Conservation (phyloP, 768 basidiomycete species). For the Kwoniella sp. region DNA sequence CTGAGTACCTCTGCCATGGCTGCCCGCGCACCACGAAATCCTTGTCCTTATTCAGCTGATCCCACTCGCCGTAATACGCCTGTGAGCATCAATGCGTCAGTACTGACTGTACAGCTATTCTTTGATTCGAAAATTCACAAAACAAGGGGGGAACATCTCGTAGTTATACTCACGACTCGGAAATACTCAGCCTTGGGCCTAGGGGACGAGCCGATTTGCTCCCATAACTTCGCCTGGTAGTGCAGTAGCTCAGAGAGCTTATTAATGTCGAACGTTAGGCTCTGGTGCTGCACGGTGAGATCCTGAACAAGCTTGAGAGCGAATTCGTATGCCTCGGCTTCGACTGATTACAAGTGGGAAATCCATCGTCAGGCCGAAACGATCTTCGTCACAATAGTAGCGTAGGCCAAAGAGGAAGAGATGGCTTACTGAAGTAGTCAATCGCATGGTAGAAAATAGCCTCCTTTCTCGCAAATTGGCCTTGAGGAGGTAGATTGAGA, state of each 20-base stretch:
- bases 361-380: not conserved
- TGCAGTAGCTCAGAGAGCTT: slow-evolving; percentile 81
- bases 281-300: slow-evolving; percentile 80
- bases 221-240: slow-evolving; percentile 83
- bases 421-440: slow-evolving; percentile 85
- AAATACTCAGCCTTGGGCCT: slow-evolving; percentile 90
- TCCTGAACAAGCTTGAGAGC: slow-evolving; percentile 93
- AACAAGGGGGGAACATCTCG: not conserved
- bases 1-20: slow-evolving; percentile 81
- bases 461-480: slow-evolving; percentile 91
- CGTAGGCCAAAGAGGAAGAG: not conserved
- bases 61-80: slow-evolving; percentile 88
- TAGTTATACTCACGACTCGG: slow-evolving; percentile 63
- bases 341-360: slow-evolving; percentile 62
- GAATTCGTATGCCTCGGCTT: slow-evolving; percentile 96
- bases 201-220: slow-evolving; percentile 76
- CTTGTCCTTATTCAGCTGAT: slow-evolving; percentile 74
- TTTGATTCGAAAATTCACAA: not conserved
- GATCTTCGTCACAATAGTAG: not conserved
- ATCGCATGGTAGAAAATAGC: slow-evolving; percentile 85
- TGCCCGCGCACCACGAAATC: slow-evolving; percentile 93
- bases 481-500: slow-evolving; percentile 85
- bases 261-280: slow-evolving; percentile 86
- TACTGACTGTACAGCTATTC: too few relatives aligned
- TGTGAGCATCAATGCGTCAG: too few relatives aligned